These are phyloP conservation scores for Peronospora belbahrii DNA, from an alignment of 352 stramenopile genomes.

Conservation along the genomic window DNA sequence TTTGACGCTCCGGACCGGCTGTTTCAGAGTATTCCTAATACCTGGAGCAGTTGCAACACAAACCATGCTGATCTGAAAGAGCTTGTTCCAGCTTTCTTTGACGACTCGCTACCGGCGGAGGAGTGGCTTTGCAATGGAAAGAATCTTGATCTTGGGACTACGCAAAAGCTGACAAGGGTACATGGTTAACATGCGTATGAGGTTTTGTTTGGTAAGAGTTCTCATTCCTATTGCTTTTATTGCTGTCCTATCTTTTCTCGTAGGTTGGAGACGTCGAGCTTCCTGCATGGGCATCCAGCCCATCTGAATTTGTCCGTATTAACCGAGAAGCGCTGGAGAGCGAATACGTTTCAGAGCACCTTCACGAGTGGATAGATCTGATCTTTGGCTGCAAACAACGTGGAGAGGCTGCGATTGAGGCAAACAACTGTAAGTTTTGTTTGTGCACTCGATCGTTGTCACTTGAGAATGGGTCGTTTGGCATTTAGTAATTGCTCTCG, in stretches of 20 bases:
- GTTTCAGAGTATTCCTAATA: slow-evolving; percentile 91
- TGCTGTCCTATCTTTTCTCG: not conserved
- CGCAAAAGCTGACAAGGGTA: slow-evolving; percentile 75
- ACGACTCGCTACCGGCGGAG: slow-evolving; percentile 70
- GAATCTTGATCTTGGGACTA: slow-evolving; percentile 93
- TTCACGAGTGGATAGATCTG: slow-evolving; percentile 82
- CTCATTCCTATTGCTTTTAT: slow-evolving; percentile 1
- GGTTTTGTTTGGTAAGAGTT: not conserved
- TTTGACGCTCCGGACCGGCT: slow-evolving; percentile 98
- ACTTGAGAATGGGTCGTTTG: not conserved
- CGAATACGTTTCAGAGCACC: slow-evolving; percentile 56
- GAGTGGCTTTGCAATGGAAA: slow-evolving; percentile 95
- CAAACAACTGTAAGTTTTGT: slow-evolving; percentile 66
- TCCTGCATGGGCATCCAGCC: slow-evolving; percentile 88
- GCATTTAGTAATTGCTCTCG: not conserved
- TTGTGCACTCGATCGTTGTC: not conserved
- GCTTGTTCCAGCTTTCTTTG: slow-evolving; percentile 97
- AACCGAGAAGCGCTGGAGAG: slow-evolving; percentile 69
- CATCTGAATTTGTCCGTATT: slow-evolving; percentile 71
- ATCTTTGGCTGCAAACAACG: slow-evolving; percentile 79
- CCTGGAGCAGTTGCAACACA: slow-evolving; percentile 85
- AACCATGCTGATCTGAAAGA: slow-evolving; percentile 97
- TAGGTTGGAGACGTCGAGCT: slow-evolving; percentile 92
- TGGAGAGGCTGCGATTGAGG: slow-evolving; percentile 58
- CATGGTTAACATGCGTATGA: not conserved